Evolutionary conservation across 1,284 basidiomycete species (phyloP).

Genomic region (Pseudozyma pruni): DNA sequence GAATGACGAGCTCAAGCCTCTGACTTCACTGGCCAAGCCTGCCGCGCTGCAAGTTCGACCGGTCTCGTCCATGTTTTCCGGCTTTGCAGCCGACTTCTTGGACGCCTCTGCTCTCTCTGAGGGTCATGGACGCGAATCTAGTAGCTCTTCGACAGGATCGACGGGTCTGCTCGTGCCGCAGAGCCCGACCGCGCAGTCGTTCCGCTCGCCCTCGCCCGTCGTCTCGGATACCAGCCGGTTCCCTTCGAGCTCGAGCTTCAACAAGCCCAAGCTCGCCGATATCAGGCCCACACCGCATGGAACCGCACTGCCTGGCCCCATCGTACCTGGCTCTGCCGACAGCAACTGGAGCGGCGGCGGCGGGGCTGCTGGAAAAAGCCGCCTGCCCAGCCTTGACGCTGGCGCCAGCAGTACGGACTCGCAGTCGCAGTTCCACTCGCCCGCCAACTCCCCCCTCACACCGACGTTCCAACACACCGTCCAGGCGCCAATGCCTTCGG

Average conservation of each 20-base stretch:
- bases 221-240: slow-evolving; percentile 13
- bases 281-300: slow-evolving; percentile 38
- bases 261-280: slow-evolving; percentile 28
- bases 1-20: slow-evolving; percentile 20
- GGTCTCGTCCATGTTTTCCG: slow-evolving; percentile 55
- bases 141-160: slow-evolving; percentile 21
- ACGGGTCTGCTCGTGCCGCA: slow-evolving; percentile 37
- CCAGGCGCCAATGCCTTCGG: slow-evolving; percentile 1
- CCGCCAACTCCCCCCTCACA: slow-evolving; percentile 35
- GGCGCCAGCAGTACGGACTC: slow-evolving; percentile 35
- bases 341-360: slow-evolving; percentile 36
- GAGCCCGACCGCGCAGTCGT: slow-evolving; percentile 29
- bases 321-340: slow-evolving; percentile 37
- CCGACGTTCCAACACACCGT: slow-evolving; percentile 41
- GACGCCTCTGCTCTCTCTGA: slow-evolving; percentile 43
- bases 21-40: slow-evolving; percentile 25
- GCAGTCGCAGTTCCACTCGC: slow-evolving; percentile 46
- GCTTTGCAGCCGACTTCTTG: slow-evolving; percentile 51
- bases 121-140: slow-evolving; percentile 23
- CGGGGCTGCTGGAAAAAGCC: slow-evolving; percentile 9
- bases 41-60: slow-evolving; percentile 55
- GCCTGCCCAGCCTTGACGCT: slow-evolving; percentile 43
- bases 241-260: slow-evolving; percentile 4
- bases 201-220: slow-evolving; percentile 25
- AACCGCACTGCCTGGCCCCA: slow-evolving; percentile 27